Conservation (phyloP, 2,329 filamentous ascomycete genomes). For the Botrytis fragariae region DNA sequence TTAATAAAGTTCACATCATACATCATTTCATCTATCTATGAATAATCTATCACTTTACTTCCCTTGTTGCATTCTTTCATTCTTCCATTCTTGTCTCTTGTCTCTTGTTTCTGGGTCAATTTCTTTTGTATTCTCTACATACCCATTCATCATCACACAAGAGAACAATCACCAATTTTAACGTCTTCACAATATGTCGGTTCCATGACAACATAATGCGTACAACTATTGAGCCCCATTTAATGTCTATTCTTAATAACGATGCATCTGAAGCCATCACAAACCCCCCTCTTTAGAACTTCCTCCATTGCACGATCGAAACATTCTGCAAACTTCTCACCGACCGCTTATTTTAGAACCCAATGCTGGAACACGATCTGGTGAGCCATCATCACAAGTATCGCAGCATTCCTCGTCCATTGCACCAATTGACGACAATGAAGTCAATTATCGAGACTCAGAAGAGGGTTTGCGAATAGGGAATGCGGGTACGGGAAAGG, state of each 20-base stretch:
- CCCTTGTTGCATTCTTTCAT: neutral
- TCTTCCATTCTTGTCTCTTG: neutral
- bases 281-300: conserved; percentile 48
- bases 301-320: conserved; percentile 52
- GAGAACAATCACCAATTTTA: neutral
- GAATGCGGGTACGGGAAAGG: neutral
- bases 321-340: conserved; percentile 46
- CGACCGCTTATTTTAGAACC: conserved; percentile 51
- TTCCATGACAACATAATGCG: conserved; percentile 29
- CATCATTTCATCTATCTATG: neutral
- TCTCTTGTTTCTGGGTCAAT: neutral
- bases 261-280: conserved; percentile 41
- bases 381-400: conserved; percentile 26
- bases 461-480: conserved; percentile 20
- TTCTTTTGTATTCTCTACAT: neutral
- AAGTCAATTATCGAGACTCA: conserved; percentile 30
- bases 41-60: neutral
- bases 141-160: neutral
- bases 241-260: conserved; percentile 64
- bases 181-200: conserved; percentile 9
- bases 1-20: neutral
- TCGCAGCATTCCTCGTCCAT: conserved; percentile 27
- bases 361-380: conserved; percentile 41
- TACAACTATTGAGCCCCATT: conserved; percentile 61
- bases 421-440: conserved; percentile 33